Evolutionary conservation across 1,139 yeast genomes (phyloP).

Genomic region (Yamadazyma conglobata): DNA sequence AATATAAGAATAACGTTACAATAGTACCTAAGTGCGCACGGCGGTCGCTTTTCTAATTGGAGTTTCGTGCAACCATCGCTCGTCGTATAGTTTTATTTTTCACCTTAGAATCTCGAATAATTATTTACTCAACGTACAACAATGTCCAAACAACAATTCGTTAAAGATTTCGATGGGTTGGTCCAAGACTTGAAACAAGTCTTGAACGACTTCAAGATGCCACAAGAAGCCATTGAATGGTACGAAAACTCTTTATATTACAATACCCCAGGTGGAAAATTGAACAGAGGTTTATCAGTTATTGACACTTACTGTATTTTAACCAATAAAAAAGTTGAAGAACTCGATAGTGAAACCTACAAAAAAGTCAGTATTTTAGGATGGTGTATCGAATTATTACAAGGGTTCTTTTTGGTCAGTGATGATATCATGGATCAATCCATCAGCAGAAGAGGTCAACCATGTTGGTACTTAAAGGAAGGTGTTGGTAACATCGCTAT

Average conservation of each 20-base stretch:
- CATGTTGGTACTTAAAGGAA: constrained; percentile 90
- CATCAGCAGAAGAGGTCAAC: constrained; percentile 96
- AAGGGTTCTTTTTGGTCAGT: constrained; percentile 95
- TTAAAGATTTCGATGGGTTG: constrained; percentile 70
- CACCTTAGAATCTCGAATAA: no score
- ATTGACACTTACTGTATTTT: constrained; percentile 87
- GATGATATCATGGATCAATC: constrained; percentile 99
- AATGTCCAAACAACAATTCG: constrained; percentile 37
- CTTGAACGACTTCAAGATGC: constrained; percentile 71
- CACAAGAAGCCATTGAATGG: constrained; percentile 86
- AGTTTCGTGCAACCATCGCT: no score
- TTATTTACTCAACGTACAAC: constrained; percentile 1
- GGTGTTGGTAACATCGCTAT: constrained; percentile 91
- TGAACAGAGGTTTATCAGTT: constrained; percentile 94
- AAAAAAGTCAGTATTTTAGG: constrained; percentile 86
- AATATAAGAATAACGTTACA: no score
- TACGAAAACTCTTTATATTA: constrained; percentile 68
- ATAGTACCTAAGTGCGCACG: no score
- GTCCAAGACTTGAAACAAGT: constrained; percentile 72
- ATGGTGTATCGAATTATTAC: constrained; percentile 93
- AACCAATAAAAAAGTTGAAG: constrained; percentile 58
- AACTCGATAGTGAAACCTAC: constrained; percentile 66
- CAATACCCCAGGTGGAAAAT: constrained; percentile 95
- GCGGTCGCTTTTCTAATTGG: no score
- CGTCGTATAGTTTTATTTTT: no score